Conservation (phyloP, 345 rosid genomes). For the Hibiscus syriacus region DNA sequence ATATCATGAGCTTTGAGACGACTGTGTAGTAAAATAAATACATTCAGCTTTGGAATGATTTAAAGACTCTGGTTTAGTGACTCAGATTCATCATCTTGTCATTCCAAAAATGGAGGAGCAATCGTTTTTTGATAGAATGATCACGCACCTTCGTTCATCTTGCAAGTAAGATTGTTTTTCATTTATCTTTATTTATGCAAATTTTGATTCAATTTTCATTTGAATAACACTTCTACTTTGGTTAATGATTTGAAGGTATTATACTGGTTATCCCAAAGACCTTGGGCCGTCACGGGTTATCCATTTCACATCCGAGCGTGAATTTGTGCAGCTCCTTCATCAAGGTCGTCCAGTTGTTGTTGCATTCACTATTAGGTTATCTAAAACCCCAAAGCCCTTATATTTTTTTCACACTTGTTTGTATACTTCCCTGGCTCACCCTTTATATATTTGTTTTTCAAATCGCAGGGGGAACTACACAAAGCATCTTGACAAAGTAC, state of each 20-base stretch:
- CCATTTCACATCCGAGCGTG: constrained; percentile 83
- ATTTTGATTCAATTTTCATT: neutral
- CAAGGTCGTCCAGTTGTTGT: constrained; percentile 74
- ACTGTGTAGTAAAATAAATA: too few species aligned
- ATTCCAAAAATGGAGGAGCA: constrained; percentile 49
- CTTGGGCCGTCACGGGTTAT: constrained; percentile 69
- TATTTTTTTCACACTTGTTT: neutral
- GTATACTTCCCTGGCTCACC: neutral
- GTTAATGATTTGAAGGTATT: constrained; percentile 40
- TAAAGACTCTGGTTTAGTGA: neutral
- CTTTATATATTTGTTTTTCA: neutral
- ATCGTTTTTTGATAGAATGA: constrained; percentile 58
- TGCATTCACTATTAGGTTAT: constrained; percentile 78
- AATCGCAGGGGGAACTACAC: constrained; percentile 73
- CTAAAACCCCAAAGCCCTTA: neutral
- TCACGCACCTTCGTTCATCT: constrained; percentile 51
- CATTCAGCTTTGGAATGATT: neutral
- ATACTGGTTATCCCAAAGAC: constrained; percentile 93
- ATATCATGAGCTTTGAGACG: too few species aligned
- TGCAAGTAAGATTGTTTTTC: constrained; percentile 63
- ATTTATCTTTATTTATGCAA: neutral
- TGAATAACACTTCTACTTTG: neutral
- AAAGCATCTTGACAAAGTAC: constrained; percentile 70
- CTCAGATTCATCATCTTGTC: neutral
- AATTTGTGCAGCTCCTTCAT: constrained; percentile 89